Percentiles rank a stretch among this genome's conserved stretches.
Evolutionary conservation across 2,329 filamentous ascomycete genomes (phyloP).

Genomic region (Mycocentrospora acerina): DNA sequence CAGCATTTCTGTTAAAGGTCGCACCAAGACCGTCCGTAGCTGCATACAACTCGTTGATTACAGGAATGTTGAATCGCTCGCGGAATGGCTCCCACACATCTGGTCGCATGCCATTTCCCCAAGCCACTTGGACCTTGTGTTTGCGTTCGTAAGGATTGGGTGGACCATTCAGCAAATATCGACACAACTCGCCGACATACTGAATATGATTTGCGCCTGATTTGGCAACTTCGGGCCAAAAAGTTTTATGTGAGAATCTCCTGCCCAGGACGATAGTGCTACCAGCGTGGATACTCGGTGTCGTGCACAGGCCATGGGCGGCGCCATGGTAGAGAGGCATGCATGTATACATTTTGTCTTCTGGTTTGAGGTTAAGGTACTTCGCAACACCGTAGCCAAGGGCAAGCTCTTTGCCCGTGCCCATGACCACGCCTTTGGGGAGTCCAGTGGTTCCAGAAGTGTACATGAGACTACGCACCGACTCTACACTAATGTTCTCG

Average conservation of each 20-base stretch:
- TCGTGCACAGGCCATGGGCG: conserved; percentile 34
- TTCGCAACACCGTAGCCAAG: conserved; percentile 20
- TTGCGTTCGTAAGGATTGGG: conserved; percentile 32
- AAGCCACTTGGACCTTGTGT: conserved; percentile 38
- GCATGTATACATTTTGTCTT: conserved; percentile 37
- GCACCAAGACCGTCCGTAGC: conserved; percentile 42
- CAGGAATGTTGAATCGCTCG: conserved; percentile 41
- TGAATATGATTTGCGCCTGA: conserved; percentile 37
- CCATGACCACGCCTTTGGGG: conserved; percentile 35
- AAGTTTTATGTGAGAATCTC: conserved; percentile 39
- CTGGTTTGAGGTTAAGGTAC: conserved; percentile 32
- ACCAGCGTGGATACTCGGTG: conserved; percentile 34
- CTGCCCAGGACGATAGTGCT: conserved; percentile 31
- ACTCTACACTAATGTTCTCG: conserved; percentile 24
- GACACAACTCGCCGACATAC: conserved; percentile 42
- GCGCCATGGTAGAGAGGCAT: conserved; percentile 43
- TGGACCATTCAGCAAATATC: conserved; percentile 39
- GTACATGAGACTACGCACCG: conserved; percentile 35
- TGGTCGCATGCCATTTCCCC: conserved; percentile 46
- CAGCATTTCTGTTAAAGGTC: conserved; percentile 36
- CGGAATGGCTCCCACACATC: conserved; percentile 46
- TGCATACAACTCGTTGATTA: conserved; percentile 44
- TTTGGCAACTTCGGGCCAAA: conserved; percentile 41
- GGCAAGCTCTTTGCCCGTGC: conserved; percentile 32
- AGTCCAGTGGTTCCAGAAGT: conserved; percentile 41